Evolutionary conservation across 495 filamentous ascomycete genomes (phyloP), one percentile per base, ranked within the genome.

Genomic region (Talaromyces adpressus): DNA sequence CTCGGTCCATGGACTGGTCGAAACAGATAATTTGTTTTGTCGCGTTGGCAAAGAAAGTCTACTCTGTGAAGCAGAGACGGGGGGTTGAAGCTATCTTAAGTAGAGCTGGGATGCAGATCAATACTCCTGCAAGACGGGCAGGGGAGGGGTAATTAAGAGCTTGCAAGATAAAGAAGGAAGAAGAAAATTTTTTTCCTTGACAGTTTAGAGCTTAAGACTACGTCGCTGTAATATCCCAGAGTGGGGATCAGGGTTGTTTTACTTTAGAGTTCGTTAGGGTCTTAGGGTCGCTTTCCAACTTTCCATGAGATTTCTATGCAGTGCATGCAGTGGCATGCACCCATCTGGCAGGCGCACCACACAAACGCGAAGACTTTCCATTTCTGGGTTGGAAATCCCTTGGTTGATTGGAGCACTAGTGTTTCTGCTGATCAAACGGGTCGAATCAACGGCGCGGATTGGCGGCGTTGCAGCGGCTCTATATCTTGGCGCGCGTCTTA

Each of bases 1-100:
- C 41, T 20, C 47, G 41, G 47, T 62, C 60, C 60, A 62, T 62
- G 39, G 45, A 49, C 41, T 52, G 16, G 16, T 22, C 41, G 45
- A 49, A 49, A 20, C 45, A 49, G 45, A 49, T 49, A n/a, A 41
- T 41, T 41, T 41, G 36, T 16, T 47, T 18, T 18, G 45, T 49
- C 45, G 45, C 45, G 45, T 49, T 49, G n/a, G 45, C 12, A 49
- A 20, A 49, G 4, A 8, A 20, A 9, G 16, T 49, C 45, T 49
- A 49, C 45, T 49, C 45, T 20, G 45, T 49, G 16, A 8, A 49
- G 9, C 18, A 20, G n/a, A 49, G n/a, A 49, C 36, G 36, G 36
- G 36, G 36, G 36, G 36, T 41, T 41, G 36, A 20, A 49, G 45
- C 45, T 49, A 49, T 49, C 45, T 49, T 49, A 49, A 49, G 45